Conservation (phyloP, 2,329 filamentous ascomycete species). For the Paraphoma sp. region DNA sequence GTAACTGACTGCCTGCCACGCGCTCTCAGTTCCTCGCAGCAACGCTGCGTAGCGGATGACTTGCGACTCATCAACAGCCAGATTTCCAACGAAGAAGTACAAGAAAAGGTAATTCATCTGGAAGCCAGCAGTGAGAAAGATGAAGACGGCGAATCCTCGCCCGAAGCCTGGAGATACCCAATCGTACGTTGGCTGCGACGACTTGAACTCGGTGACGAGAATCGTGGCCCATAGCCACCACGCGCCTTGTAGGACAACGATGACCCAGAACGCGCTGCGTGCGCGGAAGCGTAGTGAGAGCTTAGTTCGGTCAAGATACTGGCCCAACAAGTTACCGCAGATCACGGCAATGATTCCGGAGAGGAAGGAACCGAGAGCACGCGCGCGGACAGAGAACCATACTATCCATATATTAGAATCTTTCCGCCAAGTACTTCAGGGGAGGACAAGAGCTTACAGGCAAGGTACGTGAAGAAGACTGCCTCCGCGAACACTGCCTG, state of each 20-base stretch:
- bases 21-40: constrained; percentile 73
- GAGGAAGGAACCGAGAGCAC: constrained; percentile 74
- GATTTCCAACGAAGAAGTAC: constrained; percentile 74
- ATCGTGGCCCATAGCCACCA: constrained; percentile 78
- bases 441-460: constrained; percentile 36
- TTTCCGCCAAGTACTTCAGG: too few species aligned
- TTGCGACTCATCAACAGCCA: constrained; percentile 67
- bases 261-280: constrained; percentile 61
- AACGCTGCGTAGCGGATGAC: constrained; percentile 73
- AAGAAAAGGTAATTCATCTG: constrained; percentile 77
- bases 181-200: constrained; percentile 67
- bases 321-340: constrained; percentile 70
- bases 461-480: constrained; percentile 74
- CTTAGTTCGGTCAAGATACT: constrained; percentile 66
- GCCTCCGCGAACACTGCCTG: constrained; percentile 75
- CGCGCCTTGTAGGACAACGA: constrained; percentile 66
- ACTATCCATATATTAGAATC: constrained; percentile 38
- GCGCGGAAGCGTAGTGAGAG: constrained; percentile 63
- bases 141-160: constrained; percentile 69
- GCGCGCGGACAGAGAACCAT: constrained; percentile 73
- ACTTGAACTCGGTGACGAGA: constrained; percentile 66
- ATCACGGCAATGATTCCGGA: constrained; percentile 71
- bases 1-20: constrained; percentile 76
- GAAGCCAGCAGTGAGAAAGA: constrained; percentile 72
- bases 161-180: constrained; percentile 71